These are phyloP conservation scores for Cupressus sempervirens DNA, from an alignment of 75 land plant genomes.

Conservation along the genomic window DNA sequence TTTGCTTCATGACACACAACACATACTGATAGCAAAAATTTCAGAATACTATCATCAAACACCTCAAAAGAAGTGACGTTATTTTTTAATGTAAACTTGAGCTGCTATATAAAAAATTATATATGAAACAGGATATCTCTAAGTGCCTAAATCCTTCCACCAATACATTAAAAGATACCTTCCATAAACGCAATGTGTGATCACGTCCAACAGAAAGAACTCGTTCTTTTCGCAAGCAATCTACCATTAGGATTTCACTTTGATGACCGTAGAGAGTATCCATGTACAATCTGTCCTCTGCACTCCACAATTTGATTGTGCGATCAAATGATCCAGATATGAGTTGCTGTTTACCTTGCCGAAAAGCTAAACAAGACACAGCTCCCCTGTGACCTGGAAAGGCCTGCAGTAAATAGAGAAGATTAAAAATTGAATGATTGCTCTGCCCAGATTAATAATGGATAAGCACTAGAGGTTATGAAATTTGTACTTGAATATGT, in stretches of 20 bases:
- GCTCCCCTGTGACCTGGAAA: too few species aligned
- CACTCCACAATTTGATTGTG: too few species aligned
- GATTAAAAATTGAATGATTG: too few species aligned
- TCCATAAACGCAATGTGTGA: conserved; percentile 76
- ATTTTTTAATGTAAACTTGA: neutral
- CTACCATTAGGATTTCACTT: conserved; percentile 78
- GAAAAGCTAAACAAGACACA: too few species aligned
- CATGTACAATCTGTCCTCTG: too few species aligned
- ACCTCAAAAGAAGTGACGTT: neutral
- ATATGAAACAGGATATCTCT: neutral
- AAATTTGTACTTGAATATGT: too few species aligned
- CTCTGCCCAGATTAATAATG: too few species aligned
- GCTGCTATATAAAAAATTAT: neutral
- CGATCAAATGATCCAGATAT: too few species aligned
- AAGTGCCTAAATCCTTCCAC: neutral
- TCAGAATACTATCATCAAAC: neutral
- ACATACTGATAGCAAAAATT: neutral
- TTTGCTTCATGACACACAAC: neutral
- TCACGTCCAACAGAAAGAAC: conserved; percentile 91
- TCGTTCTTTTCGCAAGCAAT: conserved; percentile 85
- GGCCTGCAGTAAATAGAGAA: too few species aligned
- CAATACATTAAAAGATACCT: conserved; percentile 38
- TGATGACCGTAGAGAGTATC: conserved; percentile 82
- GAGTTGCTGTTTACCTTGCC: conserved; percentile 88
- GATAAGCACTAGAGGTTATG: too few species aligned